Percentiles rank a stretch among this genome's conserved stretches.
Evolutionary conservation across 2,329 filamentous ascomycete species (phyloP).

Genomic region (Fusarium duplospermum): DNA sequence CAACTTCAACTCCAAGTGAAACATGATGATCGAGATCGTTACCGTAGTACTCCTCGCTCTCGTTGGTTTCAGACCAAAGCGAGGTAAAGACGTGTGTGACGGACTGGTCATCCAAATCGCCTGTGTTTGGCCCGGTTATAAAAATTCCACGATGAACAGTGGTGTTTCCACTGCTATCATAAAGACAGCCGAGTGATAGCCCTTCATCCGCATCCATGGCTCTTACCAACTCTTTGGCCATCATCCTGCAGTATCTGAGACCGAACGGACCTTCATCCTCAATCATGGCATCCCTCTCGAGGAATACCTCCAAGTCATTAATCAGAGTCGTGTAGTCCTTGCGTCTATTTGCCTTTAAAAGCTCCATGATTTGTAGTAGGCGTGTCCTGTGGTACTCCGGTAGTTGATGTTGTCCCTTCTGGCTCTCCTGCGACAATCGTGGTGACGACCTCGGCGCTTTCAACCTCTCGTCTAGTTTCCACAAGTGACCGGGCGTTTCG

Average conservation of each 20-base stretch:
- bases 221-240: constrained; percentile 31
- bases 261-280: constrained; percentile 21
- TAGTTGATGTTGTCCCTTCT: constrained; percentile 19
- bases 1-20: constrained; percentile 25
- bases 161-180: not conserved
- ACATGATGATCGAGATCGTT: constrained; percentile 42
- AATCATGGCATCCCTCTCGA: constrained; percentile 16
- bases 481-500: constrained; percentile 40
- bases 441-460: constrained; percentile 22
- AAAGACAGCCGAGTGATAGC: constrained; percentile 31
- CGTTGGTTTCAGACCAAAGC: constrained; percentile 18
- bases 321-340: not conserved
- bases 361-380: constrained; percentile 25
- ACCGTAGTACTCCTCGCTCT: constrained; percentile 20
- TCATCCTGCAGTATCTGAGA: constrained; percentile 25
- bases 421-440: constrained; percentile 11
- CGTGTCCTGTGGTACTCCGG: constrained; percentile 23
- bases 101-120: not conserved
- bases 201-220: constrained; percentile 28
- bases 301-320: constrained; percentile 6
- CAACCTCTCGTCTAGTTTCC: constrained; percentile 37
- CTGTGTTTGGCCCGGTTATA: not conserved
- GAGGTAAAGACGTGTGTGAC: constrained; percentile 32
- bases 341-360: not conserved
- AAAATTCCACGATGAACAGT: constrained; percentile 27